These are phyloP conservation scores for Rutstroemia sp. DNA, from an alignment of 2,329 filamentous ascomycete genomes.

Conservation along the genomic window DNA sequence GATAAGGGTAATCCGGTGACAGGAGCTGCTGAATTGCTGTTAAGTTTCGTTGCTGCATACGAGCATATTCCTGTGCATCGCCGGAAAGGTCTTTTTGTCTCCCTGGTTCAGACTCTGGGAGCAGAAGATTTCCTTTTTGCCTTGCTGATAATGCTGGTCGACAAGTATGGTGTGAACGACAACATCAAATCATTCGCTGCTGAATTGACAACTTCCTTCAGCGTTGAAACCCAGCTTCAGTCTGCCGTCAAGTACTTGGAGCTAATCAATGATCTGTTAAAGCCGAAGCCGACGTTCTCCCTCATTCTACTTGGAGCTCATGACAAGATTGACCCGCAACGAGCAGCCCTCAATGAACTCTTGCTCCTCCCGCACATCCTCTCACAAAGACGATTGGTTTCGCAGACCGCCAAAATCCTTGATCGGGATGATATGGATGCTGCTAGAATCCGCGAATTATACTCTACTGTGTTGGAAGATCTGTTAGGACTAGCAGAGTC, in stretches of 20 bases:
- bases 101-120: slow-evolving; percentile 78
- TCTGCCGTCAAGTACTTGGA: slow-evolving; percentile 71
- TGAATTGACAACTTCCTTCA: slow-evolving; percentile 66
- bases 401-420: slow-evolving; percentile 48
- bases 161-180: slow-evolving; percentile 75
- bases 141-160: slow-evolving; percentile 81
- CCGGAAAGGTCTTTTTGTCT: slow-evolving; percentile 73
- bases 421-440: slow-evolving; percentile 58
- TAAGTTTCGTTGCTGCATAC: slow-evolving; percentile 93
- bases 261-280: slow-evolving; percentile 67
- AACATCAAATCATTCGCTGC: slow-evolving; percentile 67
- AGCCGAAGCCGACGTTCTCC: slow-evolving; percentile 66
- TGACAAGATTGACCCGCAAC: slow-evolving; percentile 40
- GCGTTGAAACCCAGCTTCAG: slow-evolving; percentile 67
- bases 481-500: slow-evolving; percentile 59
- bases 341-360: slow-evolving; percentile 47
- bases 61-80: slow-evolving; percentile 90
- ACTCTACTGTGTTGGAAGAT: slow-evolving; percentile 60
- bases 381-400: slow-evolving; percentile 48
- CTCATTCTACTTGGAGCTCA: slow-evolving; percentile 60
- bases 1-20: slow-evolving; percentile 71
- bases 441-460: slow-evolving; percentile 59
- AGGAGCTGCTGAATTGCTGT: slow-evolving; percentile 80
- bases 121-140: slow-evolving; percentile 83
- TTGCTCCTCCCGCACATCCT: slow-evolving; percentile 51